Conservation (phyloP, 495 filamentous ascomycete species). For the Letharia columbiana region DNA sequence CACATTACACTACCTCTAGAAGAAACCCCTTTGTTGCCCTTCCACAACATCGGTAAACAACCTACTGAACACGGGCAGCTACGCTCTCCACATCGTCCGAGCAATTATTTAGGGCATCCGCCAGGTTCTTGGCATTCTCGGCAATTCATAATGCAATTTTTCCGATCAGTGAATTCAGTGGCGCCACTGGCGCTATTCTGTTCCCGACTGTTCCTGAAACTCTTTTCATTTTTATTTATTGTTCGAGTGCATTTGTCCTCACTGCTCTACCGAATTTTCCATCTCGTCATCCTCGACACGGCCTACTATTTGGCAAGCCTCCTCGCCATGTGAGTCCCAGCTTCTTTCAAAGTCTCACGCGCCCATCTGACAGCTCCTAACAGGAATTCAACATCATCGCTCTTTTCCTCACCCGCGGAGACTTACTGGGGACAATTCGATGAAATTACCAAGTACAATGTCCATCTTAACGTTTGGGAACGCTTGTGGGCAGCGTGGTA, state of each 20-base stretch:
- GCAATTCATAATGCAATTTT: too few relatives aligned
- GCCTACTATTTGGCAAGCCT: neutral
- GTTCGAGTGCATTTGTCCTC: too few relatives aligned
- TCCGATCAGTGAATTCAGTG: neutral
- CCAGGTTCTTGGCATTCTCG: too few relatives aligned
- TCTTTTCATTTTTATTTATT: too few relatives aligned
- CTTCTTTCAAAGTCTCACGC: neutral
- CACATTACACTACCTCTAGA: neutral
- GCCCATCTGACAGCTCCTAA: conserved; percentile 1
- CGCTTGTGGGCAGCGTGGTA: conserved; percentile 92
- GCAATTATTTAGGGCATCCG: too few relatives aligned
- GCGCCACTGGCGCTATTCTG: too few relatives aligned
- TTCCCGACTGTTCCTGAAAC: too few relatives aligned
- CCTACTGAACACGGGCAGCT: too few relatives aligned
- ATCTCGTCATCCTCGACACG: neutral
- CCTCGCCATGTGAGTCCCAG: neutral
- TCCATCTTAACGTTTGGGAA: conserved; percentile 77
- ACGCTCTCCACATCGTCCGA: too few relatives aligned
- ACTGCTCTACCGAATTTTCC: neutral
- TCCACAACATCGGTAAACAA: neutral
- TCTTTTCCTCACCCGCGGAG: conserved; percentile 42
- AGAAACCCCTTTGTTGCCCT: neutral
- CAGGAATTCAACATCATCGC: conserved; percentile 50
- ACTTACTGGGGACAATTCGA: conserved; percentile 78
- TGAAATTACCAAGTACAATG: conserved; percentile 77